Percentiles rank a stretch among this genome's conserved stretches.
These are phyloP conservation scores for Tuber aestivum DNA, from an alignment of 495 filamentous ascomycete genomes.

Conservation along the genomic window DNA sequence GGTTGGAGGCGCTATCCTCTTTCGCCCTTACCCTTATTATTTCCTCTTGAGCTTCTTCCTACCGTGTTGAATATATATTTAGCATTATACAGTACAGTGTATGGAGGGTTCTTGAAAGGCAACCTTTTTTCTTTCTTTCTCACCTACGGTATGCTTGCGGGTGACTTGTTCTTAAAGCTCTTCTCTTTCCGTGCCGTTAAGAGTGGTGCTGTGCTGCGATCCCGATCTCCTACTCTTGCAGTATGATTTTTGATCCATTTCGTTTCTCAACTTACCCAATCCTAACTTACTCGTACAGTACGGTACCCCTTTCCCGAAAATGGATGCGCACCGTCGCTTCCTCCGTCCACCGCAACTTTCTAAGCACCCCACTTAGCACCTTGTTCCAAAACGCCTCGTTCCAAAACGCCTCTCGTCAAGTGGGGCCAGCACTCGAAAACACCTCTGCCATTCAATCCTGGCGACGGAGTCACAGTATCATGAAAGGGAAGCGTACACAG, in stretches of 20 bases:
- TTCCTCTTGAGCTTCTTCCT: no score
- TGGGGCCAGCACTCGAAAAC: background rate
- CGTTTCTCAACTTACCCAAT: no score
- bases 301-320: background rate
- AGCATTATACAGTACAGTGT: background rate
- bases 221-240: background rate
- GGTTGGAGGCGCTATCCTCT: slow-evolving; percentile 1
- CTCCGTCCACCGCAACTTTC: background rate
- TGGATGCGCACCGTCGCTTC: background rate
- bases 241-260: background rate
- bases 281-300: background rate
- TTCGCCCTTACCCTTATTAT: background rate
- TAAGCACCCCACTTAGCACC: background rate
- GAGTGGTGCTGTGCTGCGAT: background rate
- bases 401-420: background rate
- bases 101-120: background rate
- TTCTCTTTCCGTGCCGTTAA: background rate
- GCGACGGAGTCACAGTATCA: background rate
- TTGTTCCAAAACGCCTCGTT: no score
- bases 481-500: background rate
- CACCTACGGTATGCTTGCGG: no score
- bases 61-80: background rate
- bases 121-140: background rate
- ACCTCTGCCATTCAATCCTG: background rate
- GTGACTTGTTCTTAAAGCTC: background rate